phyloP scores from a whole-genome alignment of 1,139 yeast species.

The Candida glucosophila region DNA sequence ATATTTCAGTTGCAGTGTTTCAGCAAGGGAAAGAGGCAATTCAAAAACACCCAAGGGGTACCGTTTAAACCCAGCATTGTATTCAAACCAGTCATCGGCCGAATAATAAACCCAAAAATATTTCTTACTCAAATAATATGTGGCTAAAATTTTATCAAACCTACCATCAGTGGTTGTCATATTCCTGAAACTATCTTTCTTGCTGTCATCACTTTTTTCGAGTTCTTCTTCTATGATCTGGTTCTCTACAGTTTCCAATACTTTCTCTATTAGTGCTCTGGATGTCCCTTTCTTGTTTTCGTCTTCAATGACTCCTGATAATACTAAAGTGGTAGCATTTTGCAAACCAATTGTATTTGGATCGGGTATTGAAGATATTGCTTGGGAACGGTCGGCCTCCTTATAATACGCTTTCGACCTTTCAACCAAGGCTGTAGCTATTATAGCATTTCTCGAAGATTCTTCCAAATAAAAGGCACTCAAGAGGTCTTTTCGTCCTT shows the following conservation, averaged over 20 bases:
- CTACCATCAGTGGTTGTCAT: conserved; percentile 23
- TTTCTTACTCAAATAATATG: conserved; percentile 27
- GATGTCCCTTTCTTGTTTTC: conserved; percentile 20
- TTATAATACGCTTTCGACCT: conserved; percentile 22
- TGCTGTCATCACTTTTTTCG: conserved; percentile 13
- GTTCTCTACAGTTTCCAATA: conserved; percentile 24
- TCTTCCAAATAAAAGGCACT: conserved; percentile 26
- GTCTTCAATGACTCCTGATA: conserved; percentile 23
- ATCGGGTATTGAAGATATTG: conserved; percentile 24
- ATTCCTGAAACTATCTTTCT: conserved; percentile 22
- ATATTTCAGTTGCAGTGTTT: conserved; percentile 5
- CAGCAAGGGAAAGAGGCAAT: conserved; percentile 20
- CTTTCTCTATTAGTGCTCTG: conserved; percentile 18
- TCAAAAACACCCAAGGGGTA: conserved; percentile 29
- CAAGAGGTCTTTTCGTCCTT: too few relatives aligned
- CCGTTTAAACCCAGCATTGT: conserved; percentile 30
- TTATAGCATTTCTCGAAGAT: conserved; percentile 14
- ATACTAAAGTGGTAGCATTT: conserved; percentile 17
- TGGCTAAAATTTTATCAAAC: conserved; percentile 23
- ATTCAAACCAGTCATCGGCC: conserved; percentile 23
- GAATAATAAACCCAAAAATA: conserved; percentile 35
- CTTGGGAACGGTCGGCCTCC: conserved; percentile 20
- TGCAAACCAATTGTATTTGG: conserved; percentile 26
- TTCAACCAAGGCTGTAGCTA: conserved; percentile 19
- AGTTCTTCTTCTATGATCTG: conserved; percentile 19